A percentile compares a stretch with the other conserved stretches of the same genome.
Evolutionary conservation across 345 rosid genomes (phyloP).

Genomic region (Arabidopsis thaliana): DNA sequence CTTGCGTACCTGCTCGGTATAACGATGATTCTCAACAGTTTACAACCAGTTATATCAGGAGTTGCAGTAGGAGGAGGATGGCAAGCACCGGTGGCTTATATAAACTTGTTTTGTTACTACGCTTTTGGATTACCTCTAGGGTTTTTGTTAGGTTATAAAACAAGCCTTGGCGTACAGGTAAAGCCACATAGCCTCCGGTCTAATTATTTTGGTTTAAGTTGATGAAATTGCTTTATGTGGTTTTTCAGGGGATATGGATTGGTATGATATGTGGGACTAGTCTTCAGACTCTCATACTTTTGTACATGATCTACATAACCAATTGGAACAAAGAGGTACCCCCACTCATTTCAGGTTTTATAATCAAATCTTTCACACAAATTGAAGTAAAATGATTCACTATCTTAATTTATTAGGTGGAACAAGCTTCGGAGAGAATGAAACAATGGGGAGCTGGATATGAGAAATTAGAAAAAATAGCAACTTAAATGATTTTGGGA

Average conservation of each 20-base stretch:
- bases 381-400: too few species aligned
- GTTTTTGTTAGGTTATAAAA: conserved; percentile 77
- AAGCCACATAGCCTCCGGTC: background rate
- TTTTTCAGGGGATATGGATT: conserved; percentile 81
- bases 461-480: conserved; percentile 36
- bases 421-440: conserved; percentile 77
- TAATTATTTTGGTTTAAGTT: background rate
- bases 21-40: conserved; percentile 81
- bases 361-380: too few species aligned
- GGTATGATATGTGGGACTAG: conserved; percentile 92
- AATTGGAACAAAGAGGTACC: conserved; percentile 88
- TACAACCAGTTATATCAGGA: conserved; percentile 91
- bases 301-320: conserved; percentile 63
- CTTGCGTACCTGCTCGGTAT: conserved; percentile 79
- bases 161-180: conserved; percentile 75
- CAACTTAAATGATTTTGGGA: background rate
- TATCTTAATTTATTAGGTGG: conserved; percentile 56
- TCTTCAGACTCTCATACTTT: conserved; percentile 78
- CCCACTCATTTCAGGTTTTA: too few species aligned
- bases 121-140: conserved; percentile 78
- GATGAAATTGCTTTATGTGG: background rate
- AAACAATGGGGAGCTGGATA: conserved; percentile 61
- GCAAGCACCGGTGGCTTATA: conserved; percentile 90
- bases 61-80: conserved; percentile 98
- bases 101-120: conserved; percentile 82